Base-by-base conservation (phyloP, 225 moss, liverwort and hornwort species). In the Neckera pumila region DNA sequence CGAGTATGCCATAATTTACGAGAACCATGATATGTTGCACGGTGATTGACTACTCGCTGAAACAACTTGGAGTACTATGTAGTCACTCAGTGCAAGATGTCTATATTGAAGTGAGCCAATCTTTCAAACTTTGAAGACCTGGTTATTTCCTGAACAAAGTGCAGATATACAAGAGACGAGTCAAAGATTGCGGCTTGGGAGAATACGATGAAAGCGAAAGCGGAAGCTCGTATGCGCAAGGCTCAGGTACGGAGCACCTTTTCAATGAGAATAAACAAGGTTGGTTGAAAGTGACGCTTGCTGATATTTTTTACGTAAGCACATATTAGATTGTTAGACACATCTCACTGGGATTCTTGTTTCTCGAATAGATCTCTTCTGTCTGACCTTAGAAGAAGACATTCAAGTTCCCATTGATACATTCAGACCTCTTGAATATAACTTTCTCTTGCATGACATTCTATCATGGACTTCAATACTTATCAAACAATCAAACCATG, bases 181-280 rank as follows among this genome's bases (percentile, higher is more conserved):
- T 91, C 93, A 22, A 94, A 94, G 90, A 93, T 94, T 61, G 87
- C 90, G 14, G 93, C 93, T 6, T 94, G 94, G 94, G 94, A 94
- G 78, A 94, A 93, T 54, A 93, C 93, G 34, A 93, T 93, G 94
- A 94, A 93, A 90, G 93, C 94, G 42, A 93, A 90, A 81, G 94
- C 94, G 51, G 94, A 94, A 91, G 88, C 93, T 76, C 91, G 90
- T 14, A 92, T 94, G 93, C 93, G 88, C 65, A 94, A 86, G 85
- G 91, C 91, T 45, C 93, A 94, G 93, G 94, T 93, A 90, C 64
- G 36, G 31, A 51, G 56, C 71, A 79, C 54, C 54, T 62, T 53
- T 14, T 79, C 53, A 71, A 49, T 53, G 60, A 80, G 28, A 76
- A 43, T 43, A 75, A 84, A 30, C 66, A 26, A 56, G 62, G 53